Percentiles rank a stretch among this genome's conserved stretches.
phyloP scores from a whole-genome alignment of 2,329 filamentous ascomycete genomes.

The Beauveria brongniartii region DNA sequence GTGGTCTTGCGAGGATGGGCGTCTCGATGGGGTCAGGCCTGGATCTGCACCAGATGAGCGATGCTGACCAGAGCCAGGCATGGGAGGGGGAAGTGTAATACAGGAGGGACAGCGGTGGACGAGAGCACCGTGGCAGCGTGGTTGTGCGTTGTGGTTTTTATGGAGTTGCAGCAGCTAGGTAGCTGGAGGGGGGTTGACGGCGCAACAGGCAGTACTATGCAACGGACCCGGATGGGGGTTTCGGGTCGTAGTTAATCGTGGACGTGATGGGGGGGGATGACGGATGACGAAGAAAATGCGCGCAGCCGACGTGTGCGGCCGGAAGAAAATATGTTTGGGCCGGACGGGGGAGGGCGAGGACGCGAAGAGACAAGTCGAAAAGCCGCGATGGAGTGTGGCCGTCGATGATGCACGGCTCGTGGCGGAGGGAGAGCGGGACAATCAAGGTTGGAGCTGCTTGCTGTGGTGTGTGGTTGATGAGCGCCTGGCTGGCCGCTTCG shows the following conservation, averaged over 20 bases:
- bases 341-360: too few species aligned
- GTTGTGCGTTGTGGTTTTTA: not conserved
- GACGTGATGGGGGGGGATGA: not conserved
- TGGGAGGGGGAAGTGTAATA: not conserved
- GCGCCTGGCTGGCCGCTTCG: not conserved
- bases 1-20: not conserved
- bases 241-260: not conserved
- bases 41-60: conserved; percentile 5
- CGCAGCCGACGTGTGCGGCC: not conserved
- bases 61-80: conserved; percentile 1
- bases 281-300: not conserved
- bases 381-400: not conserved
- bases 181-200: not conserved
- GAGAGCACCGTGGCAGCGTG: not conserved
- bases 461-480: not conserved
- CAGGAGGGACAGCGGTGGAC: not conserved
- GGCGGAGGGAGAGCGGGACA: conserved; percentile 4
- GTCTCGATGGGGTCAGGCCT: not conserved
- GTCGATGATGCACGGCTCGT: conserved; percentile 1
- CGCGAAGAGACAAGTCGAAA: not conserved
- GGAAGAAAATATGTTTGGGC: too few species aligned
- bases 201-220: not conserved
- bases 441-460: not conserved
- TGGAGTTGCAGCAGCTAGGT: not conserved
- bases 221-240: not conserved